Conservation (phyloP, 2,329 filamentous ascomycete species). For the Ceratocystis ficicola region DNA sequence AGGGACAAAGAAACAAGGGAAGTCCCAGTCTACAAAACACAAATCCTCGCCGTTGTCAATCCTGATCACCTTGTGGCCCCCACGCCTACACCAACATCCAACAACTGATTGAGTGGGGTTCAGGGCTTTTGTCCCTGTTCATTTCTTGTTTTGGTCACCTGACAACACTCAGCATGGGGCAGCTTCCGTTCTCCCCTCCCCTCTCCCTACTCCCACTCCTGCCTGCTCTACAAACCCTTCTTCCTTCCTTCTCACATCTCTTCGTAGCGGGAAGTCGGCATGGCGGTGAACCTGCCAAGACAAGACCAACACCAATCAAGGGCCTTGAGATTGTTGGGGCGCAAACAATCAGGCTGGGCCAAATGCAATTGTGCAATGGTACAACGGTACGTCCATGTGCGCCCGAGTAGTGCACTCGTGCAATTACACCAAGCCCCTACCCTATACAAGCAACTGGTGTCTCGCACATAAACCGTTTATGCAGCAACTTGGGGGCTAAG, state of each 20-base stretch:
- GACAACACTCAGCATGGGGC: not conserved
- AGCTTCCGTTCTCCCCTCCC: not conserved
- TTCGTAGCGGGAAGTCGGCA: not conserved
- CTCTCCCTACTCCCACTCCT: not conserved
- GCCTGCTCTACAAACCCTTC: not conserved
- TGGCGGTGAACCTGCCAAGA: not conserved
- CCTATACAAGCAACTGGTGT: too few relatives aligned
- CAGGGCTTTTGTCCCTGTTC: not conserved
- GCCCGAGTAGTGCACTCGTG: too few relatives aligned
- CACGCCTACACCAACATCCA: conserved; percentile 4
- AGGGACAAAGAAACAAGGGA: not conserved
- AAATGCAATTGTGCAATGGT: too few relatives aligned
- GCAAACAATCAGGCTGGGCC: too few relatives aligned
- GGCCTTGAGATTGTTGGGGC: not conserved
- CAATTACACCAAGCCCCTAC: too few relatives aligned
- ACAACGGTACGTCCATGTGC: too few relatives aligned
- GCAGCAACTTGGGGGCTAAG: too few relatives aligned
- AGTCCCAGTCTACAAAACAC: not conserved
- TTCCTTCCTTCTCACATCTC: not conserved
- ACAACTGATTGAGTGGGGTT: not conserved
- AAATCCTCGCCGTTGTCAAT: not conserved
- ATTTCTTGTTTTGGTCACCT: conserved; percentile 1
- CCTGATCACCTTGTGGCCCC: not conserved
- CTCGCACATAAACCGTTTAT: too few relatives aligned
- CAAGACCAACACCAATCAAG: not conserved